Evolutionary conservation across 805 yeast species (phyloP).

Genomic region (Metschnikowia matae): DNA sequence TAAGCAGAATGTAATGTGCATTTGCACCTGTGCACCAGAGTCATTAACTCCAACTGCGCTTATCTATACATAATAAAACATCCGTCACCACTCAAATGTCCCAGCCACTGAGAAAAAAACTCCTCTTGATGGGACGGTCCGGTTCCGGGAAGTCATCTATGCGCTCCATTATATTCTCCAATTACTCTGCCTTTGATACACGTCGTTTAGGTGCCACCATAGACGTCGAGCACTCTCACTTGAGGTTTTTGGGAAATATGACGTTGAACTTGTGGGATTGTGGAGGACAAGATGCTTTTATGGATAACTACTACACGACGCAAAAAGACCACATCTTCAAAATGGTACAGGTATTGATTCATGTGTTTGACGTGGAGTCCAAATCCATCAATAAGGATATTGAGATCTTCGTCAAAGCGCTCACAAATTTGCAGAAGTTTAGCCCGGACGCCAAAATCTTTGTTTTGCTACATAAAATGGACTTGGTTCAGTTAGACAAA

Average conservation of each 20-base stretch:
- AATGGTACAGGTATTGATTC: constrained; percentile 92
- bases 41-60: not conserved
- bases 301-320: constrained; percentile 87
- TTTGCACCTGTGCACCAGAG: not conserved
- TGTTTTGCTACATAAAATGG: constrained; percentile 93
- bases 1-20: not conserved
- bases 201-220: constrained; percentile 94
- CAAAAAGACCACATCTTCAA: constrained; percentile 90
- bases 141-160: constrained; percentile 97
- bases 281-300: constrained; percentile 95
- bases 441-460: constrained; percentile 91
- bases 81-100: constrained; percentile 9
- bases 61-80: not conserved
- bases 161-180: constrained; percentile 93
- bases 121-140: constrained; percentile 72
- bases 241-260: constrained; percentile 91
- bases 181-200: constrained; percentile 95
- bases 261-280: constrained; percentile 96
- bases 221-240: constrained; percentile 96
- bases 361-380: constrained; percentile 93
- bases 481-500: constrained; percentile 81
- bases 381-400: constrained; percentile 90
- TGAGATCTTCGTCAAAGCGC: constrained; percentile 81
- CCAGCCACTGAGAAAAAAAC: constrained; percentile 32
- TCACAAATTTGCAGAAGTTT: constrained; percentile 74